Percentiles rank a stretch among this genome's conserved stretches.
These are phyloP conservation scores for Solanum commersonii DNA, from an alignment of 257 asterid genomes.

Conservation along the genomic window DNA sequence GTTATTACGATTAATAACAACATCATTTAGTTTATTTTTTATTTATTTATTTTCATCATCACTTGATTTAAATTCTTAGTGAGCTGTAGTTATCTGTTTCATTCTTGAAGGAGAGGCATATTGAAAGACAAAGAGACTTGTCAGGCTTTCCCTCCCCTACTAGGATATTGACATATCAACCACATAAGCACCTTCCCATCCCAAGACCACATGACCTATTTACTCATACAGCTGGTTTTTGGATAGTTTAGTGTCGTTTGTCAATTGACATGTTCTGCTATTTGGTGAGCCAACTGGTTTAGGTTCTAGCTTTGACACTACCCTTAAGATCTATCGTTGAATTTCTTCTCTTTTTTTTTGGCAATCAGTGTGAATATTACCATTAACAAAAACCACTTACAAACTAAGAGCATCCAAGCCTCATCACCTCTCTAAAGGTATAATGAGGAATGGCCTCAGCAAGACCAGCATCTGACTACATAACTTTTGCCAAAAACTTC, in stretches of 20 bases:
- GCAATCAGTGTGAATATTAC: not conserved
- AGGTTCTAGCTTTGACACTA: not conserved
- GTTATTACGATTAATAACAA: not conserved
- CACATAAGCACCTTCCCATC: not conserved
- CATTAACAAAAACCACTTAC: not conserved
- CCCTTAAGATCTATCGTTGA: not conserved
- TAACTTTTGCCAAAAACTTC: not conserved
- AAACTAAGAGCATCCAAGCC: not conserved
- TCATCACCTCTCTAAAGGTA: not conserved
- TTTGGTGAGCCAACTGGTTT: not conserved
- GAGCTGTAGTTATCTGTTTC: not conserved
- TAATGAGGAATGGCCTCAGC: not conserved
- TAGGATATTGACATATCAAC: constrained; percentile 12
- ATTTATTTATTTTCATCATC: no score
- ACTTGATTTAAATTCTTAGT: not conserved
- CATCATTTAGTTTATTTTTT: not conserved
- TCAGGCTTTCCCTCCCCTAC: not conserved
- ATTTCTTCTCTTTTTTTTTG: not conserved
- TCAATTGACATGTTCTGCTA: not conserved
- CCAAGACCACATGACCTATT: not conserved
- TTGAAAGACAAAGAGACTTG: not conserved
- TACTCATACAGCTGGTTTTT: not conserved
- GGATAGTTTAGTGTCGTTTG: not conserved
- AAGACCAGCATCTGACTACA: not conserved
- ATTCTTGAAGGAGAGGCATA: not conserved